phyloP scores from a whole-genome alignment of 805 yeast genomes.

The Geotrichum ghanense region DNA sequence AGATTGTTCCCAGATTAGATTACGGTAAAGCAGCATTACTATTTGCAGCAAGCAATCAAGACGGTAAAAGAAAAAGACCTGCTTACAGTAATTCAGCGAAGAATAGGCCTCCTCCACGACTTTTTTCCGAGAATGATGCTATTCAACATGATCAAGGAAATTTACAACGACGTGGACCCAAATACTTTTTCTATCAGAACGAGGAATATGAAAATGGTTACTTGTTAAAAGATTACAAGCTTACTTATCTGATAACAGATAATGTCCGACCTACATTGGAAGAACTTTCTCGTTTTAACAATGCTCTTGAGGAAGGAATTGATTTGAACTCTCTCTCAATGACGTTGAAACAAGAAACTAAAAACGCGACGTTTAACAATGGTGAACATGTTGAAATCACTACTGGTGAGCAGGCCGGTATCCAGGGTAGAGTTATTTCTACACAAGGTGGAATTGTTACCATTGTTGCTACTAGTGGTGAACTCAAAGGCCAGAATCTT shows the following conservation, averaged over 20 bases:
- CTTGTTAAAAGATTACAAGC: slow-evolving; percentile 72
- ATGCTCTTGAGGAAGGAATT: slow-evolving; percentile 71
- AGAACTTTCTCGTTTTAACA: slow-evolving; percentile 72
- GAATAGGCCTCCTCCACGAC: slow-evolving; percentile 70
- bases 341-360: slow-evolving; percentile 56
- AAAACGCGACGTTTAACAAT: slow-evolving; percentile 61
- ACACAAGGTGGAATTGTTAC: slow-evolving; percentile 54
- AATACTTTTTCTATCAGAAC: slow-evolving; percentile 59
- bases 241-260: slow-evolving; percentile 70
- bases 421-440: slow-evolving; percentile 66
- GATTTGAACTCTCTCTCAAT: slow-evolving; percentile 82
- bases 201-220: slow-evolving; percentile 90
- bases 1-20: slow-evolving; percentile 86
- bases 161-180: slow-evolving; percentile 43
- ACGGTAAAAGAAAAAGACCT: slow-evolving; percentile 43
- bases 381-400: slow-evolving; percentile 90
- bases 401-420: slow-evolving; percentile 87
- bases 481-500: slow-evolving; percentile 44
- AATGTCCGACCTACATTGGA: slow-evolving; percentile 75
- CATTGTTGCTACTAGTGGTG: slow-evolving; percentile 35
- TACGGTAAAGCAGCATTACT: slow-evolving; percentile 48
- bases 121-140: slow-evolving; percentile 86
- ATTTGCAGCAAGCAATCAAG: slow-evolving; percentile 31
- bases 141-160: slow-evolving; percentile 67
- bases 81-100: slow-evolving; percentile 44